These are phyloP conservation scores for Lobulomyces angularis DNA, from an alignment of 192 early-diverging fungal genomes.

Conservation along the genomic window DNA sequence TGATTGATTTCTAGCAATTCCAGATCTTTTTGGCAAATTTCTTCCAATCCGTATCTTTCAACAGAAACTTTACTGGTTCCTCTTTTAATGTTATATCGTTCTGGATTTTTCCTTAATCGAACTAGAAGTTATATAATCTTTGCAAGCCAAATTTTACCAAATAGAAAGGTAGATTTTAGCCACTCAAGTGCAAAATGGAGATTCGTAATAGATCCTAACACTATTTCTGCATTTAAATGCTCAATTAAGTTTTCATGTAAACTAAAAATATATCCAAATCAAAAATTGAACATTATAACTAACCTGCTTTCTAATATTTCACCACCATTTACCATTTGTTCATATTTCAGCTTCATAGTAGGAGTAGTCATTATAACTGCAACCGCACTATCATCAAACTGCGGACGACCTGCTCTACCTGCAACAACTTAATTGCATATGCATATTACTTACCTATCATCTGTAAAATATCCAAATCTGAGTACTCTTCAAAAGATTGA, in stretches of 20 bases:
- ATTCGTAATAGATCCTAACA: slow-evolving; percentile 22
- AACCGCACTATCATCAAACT: slow-evolving; percentile 53
- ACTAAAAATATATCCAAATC: slow-evolving; percentile 11
- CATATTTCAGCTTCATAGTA: slow-evolving; percentile 25
- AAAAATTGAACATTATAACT: slow-evolving; percentile 9
- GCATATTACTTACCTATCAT: slow-evolving; percentile 53
- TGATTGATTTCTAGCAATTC: slow-evolving; percentile 13
- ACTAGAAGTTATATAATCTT: slow-evolving; percentile 8
- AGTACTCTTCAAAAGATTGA: slow-evolving; percentile 35
- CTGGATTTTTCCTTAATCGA: slow-evolving; percentile 36
- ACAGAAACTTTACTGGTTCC: slow-evolving; percentile 11
- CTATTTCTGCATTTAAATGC: slow-evolving; percentile 39
- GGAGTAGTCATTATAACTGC: slow-evolving; percentile 51
- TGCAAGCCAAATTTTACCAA: slow-evolving; percentile 15
- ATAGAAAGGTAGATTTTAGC: slow-evolving; percentile 41
- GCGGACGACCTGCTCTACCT: slow-evolving; percentile 2
- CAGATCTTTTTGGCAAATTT: slow-evolving; percentile 32
- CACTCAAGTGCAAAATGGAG: slow-evolving; percentile 26
- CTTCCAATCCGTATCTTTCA: slow-evolving; percentile 2
- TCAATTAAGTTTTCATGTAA: slow-evolving; percentile 51
- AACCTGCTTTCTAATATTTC: slow-evolving; percentile 56
- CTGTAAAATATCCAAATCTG: slow-evolving; percentile 53
- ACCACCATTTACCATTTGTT: slow-evolving; percentile 39
- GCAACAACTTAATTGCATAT: not conserved
- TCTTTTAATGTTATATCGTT: slow-evolving; percentile 24